Evolutionary conservation across 768 basidiomycete species (phyloP).

Genomic region (Psilocybe subaeruginosa): DNA sequence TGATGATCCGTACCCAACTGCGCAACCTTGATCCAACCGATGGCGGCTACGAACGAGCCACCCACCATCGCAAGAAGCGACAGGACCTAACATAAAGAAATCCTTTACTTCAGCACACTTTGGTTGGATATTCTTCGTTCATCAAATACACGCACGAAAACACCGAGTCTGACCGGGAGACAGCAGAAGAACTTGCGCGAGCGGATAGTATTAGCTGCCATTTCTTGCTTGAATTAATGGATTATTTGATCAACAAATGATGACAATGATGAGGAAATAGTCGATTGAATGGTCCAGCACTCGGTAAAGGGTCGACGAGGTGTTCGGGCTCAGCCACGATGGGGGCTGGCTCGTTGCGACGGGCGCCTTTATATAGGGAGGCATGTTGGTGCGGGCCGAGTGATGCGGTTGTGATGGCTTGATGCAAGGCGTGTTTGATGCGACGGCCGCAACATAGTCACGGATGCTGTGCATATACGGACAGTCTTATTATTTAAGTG

Average conservation of each 20-base stretch:
- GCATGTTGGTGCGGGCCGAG: neutral
- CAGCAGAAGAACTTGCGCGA: slow-evolving; percentile 66
- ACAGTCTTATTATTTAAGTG: no score
- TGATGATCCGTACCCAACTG: slow-evolving; percentile 38
- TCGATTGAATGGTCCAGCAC: slow-evolving; percentile 23
- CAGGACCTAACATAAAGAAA: slow-evolving; percentile 18
- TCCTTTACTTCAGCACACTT: no score
- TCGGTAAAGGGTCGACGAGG: slow-evolving; percentile 16
- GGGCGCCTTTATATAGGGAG: slow-evolving; percentile 14
- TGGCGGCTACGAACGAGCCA: slow-evolving; percentile 46
- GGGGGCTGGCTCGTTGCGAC: slow-evolving; percentile 5
- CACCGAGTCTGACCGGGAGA: slow-evolving; percentile 66
- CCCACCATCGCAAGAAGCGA: slow-evolving; percentile 46
- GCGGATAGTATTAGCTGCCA: slow-evolving; percentile 38
- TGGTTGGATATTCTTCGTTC: neutral
- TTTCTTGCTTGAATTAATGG: slow-evolving; percentile 11
- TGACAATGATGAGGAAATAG: slow-evolving; percentile 18
- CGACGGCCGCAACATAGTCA: neutral
- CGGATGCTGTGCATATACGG: no score
- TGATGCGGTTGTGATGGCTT: neutral
- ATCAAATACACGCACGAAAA: slow-evolving; percentile 44
- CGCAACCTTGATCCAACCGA: slow-evolving; percentile 49
- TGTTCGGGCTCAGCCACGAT: slow-evolving; percentile 43
- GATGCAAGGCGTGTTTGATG: neutral
- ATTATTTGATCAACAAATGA: slow-evolving; percentile 39